Evolutionary conservation across 495 filamentous ascomycete genomes (phyloP), one percentile per base, ranked within the genome.

Genomic region (Cercophora newfieldiana): DNA sequence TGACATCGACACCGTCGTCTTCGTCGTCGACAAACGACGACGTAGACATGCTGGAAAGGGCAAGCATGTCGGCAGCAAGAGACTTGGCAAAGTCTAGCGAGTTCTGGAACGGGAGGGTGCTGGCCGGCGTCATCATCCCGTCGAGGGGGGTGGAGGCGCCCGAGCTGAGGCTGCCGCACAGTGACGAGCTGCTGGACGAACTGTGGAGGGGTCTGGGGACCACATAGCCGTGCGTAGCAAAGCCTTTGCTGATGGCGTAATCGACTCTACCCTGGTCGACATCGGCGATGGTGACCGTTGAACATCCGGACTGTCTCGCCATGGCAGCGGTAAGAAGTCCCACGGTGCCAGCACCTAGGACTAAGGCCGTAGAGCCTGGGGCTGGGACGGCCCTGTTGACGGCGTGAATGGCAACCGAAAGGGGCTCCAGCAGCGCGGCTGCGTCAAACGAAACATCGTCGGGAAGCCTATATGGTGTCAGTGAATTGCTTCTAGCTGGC

Each of bases 321-420:
- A 90, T 88, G 26, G 83, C 85, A 2, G 93, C 90, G 21, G 91
- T 88, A 4, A 97, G 83, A 4, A 96, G 82, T 0, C 93, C 94
- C 55, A 97, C 89, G 7, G 93, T 88, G 28, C 94, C 94, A 22
- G 94, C 93, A 24, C 94, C 93, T 50, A 97, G 87, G 24, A 97
- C 88, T 37, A 97, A 79, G 4, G 91, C 89, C 0, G 87, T 85
- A 8, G 86, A 85, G 12, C 83, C 83, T 1, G 79, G 83, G 12
- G 71, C 61, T 3, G 82, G 81, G 24, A 59, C 71, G 22, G 83
- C 82, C 28, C 93, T 85, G 33, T 89, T 88, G 51, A 91, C 85
- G 16, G 91, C 91, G 75, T 97, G 94, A 47, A 97, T 85, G 28
- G 90, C 93, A 21, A 97, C 94, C 0, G 90, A 89, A 1, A 97